Percentiles rank a stretch among this genome's conserved stretches.
These are phyloP conservation scores for Starmerella bacillaris DNA, from an alignment of 805 yeast species.

Conservation along the genomic window DNA sequence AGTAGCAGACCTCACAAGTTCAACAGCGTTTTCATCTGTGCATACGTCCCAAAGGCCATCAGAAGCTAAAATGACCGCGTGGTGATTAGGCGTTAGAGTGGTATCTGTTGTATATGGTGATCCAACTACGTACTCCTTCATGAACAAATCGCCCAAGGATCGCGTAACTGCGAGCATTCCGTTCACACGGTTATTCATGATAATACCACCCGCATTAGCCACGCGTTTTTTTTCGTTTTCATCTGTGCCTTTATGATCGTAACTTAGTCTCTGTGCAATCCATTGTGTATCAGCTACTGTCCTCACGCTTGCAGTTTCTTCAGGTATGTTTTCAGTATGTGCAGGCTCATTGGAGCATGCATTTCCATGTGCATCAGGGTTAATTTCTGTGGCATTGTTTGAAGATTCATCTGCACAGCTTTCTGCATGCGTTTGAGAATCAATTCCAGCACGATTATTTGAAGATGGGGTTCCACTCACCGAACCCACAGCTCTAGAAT, in stretches of 20 bases:
- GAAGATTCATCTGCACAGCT: background rate
- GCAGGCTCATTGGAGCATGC: background rate
- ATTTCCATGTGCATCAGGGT: background rate
- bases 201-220: conserved; percentile 62
- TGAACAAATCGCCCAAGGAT: conserved; percentile 81
- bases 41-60: conserved; percentile 97
- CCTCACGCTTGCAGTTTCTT: conserved; percentile 3
- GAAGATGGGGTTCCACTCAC: conserved; percentile 93
- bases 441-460: conserved; percentile 65
- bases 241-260: conserved; percentile 89
- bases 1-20: conserved; percentile 35
- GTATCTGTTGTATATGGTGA: conserved; percentile 85
- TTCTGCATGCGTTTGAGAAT: conserved; percentile 12
- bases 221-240: conserved; percentile 57
- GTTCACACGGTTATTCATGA: conserved; percentile 80
- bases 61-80: conserved; percentile 76
- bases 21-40: conserved; percentile 68
- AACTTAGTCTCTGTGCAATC: conserved; percentile 58
- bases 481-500: conserved; percentile 43
- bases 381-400: background rate
- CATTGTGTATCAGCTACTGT: conserved; percentile 28
- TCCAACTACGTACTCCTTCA: conserved; percentile 77
- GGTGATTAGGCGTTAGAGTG: conserved; percentile 30
- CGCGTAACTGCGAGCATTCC: conserved; percentile 92
- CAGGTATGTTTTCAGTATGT: background rate